These are phyloP conservation scores for Ustilago cynodontis DNA, from an alignment of 1,284 basidiomycete genomes.

Conservation along the genomic window DNA sequence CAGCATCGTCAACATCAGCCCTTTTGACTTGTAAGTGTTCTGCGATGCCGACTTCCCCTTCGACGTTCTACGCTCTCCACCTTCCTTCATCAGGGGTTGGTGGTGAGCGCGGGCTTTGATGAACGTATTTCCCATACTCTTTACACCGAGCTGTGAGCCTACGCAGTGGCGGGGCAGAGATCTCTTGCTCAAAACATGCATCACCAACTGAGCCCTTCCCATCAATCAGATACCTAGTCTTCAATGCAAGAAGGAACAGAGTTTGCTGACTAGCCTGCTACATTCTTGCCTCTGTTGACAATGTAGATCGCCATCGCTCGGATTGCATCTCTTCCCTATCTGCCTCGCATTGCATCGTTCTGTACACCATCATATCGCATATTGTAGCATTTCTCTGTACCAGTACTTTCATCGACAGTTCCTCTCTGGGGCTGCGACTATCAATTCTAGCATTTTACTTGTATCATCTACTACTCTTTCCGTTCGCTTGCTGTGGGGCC, in stretches of 20 bases:
- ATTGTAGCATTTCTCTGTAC: slow-evolving; percentile 17
- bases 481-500: neutral
- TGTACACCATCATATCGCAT: slow-evolving; percentile 32
- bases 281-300: neutral
- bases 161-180: slow-evolving; percentile 57
- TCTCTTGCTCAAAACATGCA: slow-evolving; percentile 58
- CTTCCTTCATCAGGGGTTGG: too few relatives aligned
- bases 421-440: slow-evolving; percentile 15
- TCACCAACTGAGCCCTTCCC: slow-evolving; percentile 56
- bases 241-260: neutral
- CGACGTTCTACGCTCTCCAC: slow-evolving; percentile 24
- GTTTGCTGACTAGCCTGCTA: slow-evolving; percentile 16
- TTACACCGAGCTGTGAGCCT: slow-evolving; percentile 57
- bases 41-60: neutral
- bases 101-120: slow-evolving; percentile 52
- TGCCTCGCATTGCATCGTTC: slow-evolving; percentile 33
- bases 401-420: slow-evolving; percentile 6
- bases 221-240: neutral
- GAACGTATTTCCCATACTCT: slow-evolving; percentile 57
- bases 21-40: slow-evolving; percentile 24
- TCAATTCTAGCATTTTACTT: neutral
- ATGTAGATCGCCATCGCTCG: neutral
- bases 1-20: slow-evolving; percentile 1
- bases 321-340: neutral
- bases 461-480: neutral